These are phyloP conservation scores for Dryadomyces sulphureus DNA, from an alignment of 2,329 filamentous ascomycete species.

Conservation along the genomic window DNA sequence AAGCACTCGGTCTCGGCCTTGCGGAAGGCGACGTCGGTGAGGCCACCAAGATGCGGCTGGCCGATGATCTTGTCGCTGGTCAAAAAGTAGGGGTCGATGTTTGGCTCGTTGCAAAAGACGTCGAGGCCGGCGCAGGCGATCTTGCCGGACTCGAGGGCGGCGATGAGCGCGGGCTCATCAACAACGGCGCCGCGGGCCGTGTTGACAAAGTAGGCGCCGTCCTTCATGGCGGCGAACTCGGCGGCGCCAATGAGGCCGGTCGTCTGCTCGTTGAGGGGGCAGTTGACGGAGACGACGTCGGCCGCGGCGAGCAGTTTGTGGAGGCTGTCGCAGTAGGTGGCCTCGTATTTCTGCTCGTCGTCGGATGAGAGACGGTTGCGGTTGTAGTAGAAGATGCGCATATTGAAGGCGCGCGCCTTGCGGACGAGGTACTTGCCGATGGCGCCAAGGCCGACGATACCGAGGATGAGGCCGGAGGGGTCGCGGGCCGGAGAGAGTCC, in stretches of 20 bases:
- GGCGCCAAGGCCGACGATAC: slow-evolving; percentile 31
- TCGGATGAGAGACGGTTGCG: slow-evolving; percentile 19
- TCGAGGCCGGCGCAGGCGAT: slow-evolving; percentile 31
- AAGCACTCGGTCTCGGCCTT: slow-evolving; percentile 15
- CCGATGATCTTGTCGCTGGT: background rate
- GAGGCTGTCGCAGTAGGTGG: slow-evolving; percentile 21
- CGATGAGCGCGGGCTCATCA: slow-evolving; percentile 5
- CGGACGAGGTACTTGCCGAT: slow-evolving; percentile 29
- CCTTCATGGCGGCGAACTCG: slow-evolving; percentile 20
- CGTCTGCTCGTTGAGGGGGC: slow-evolving; percentile 25
- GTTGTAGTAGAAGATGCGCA: slow-evolving; percentile 29
- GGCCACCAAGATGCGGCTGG: slow-evolving; percentile 12
- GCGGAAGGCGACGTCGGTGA: slow-evolving; percentile 12
- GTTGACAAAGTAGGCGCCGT: slow-evolving; percentile 6
- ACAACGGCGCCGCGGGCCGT: slow-evolving; percentile 6
- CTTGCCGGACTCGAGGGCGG: slow-evolving; percentile 2
- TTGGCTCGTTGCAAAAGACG: slow-evolving; percentile 21
- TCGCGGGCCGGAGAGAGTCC: slow-evolving; percentile 22
- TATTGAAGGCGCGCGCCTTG: slow-evolving; percentile 25
- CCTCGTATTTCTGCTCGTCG: slow-evolving; percentile 20
- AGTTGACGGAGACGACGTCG: slow-evolving; percentile 26
- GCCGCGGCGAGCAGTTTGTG: slow-evolving; percentile 23
- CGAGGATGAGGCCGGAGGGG: slow-evolving; percentile 27
- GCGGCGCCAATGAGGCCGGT: slow-evolving; percentile 12
- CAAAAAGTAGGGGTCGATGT: slow-evolving; percentile 43